phyloP scores from a whole-genome alignment of 192 early-diverging fungal species.

The Gamsiella multidivaricata region DNA sequence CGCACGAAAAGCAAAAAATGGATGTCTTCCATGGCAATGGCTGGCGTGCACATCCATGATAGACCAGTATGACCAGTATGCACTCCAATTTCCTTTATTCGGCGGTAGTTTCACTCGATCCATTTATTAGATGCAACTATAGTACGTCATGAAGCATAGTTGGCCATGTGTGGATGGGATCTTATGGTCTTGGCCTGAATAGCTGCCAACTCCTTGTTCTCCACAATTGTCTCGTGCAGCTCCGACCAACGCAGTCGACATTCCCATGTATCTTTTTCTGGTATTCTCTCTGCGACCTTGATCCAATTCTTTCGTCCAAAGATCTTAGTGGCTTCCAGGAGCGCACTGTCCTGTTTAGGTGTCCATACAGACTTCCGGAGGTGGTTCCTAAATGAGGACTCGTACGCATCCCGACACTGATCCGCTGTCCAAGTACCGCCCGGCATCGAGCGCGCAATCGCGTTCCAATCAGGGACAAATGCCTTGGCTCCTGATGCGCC shows the following conservation, averaged over 20 bases:
- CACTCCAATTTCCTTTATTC: no score
- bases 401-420: slow-evolving; percentile 28
- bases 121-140: no score
- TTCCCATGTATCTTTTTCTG: slow-evolving; percentile 28
- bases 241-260: slow-evolving; percentile 43
- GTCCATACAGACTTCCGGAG: slow-evolving; percentile 28
- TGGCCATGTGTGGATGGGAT: not conserved
- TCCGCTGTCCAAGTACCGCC: slow-evolving; percentile 23
- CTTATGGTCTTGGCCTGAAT: not conserved
- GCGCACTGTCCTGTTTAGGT: slow-evolving; percentile 6
- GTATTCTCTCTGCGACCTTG: slow-evolving; percentile 7
- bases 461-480: slow-evolving; percentile 25
- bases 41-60: no score
- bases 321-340: not conserved
- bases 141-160: no score
- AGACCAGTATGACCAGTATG: no score
- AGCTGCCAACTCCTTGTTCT: not conserved
- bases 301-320: slow-evolving; percentile 44
- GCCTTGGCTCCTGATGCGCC: no score
- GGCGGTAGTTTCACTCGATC: no score
- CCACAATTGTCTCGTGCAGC: slow-evolving; percentile 18
- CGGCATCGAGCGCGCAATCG: slow-evolving; percentile 35
- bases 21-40: no score
- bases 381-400: slow-evolving; percentile 36
- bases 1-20: no score